Evolutionary conservation across 2,329 filamentous ascomycete species (phyloP).

Genomic region (Fusarium humuli): DNA sequence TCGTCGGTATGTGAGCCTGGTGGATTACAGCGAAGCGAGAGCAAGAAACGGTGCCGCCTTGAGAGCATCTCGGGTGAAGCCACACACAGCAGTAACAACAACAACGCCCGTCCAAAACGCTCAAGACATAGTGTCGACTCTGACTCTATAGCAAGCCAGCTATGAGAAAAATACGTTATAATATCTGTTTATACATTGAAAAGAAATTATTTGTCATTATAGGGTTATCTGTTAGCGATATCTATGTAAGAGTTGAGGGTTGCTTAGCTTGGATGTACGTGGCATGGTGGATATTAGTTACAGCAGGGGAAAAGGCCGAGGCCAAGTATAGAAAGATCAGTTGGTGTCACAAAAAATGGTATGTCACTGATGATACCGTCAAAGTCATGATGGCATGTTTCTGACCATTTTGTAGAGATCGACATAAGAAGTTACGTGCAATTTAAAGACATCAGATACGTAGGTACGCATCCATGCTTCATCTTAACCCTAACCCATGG

Average conservation of each 20-base stretch:
- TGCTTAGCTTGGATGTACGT: conserved; percentile 25
- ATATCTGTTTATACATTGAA: not conserved
- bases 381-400: not conserved
- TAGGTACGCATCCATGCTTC: conserved; percentile 1
- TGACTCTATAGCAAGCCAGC: not conserved
- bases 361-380: not conserved
- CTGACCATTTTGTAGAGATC: not conserved
- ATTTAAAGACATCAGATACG: not conserved
- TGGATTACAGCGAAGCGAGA: conserved; percentile 7
- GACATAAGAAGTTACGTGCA: not conserved
- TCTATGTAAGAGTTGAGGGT: not conserved
- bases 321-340: not conserved
- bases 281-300: conserved; percentile 19
- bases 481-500: conserved; percentile 38
- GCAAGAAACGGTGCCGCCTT: conserved; percentile 28
- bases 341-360: not conserved
- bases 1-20: not conserved
- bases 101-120: conserved; percentile 15
- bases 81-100: not conserved
- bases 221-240: not conserved
- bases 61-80: conserved; percentile 12
- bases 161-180: not conserved
- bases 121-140: conserved; percentile 5
- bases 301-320: not conserved
- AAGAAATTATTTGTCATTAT: not conserved